Evolutionary conservation across 192 early-diverging fungal genomes (phyloP).

Genomic region (Geosiphon pyriformis): DNA sequence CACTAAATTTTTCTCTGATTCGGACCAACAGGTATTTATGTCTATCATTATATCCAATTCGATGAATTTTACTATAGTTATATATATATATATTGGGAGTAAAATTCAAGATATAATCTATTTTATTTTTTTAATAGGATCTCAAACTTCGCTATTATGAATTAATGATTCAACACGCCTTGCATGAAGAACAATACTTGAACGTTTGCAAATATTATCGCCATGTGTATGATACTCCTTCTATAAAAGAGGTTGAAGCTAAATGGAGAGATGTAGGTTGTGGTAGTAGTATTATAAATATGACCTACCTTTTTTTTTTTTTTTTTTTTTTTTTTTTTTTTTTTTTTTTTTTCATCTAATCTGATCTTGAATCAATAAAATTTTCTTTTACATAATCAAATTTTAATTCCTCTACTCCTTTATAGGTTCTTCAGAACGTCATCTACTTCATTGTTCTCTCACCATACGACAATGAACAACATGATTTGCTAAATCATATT

Average conservation of each 20-base stretch:
- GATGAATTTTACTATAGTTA: background rate
- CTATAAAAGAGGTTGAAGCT: constrained; percentile 70
- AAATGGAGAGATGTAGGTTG: constrained; percentile 64
- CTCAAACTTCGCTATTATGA: constrained; percentile 95
- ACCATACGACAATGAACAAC: constrained; percentile 95
- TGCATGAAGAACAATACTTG: constrained; percentile 87
- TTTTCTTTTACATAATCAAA: no score
- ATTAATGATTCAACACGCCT: constrained; percentile 90
- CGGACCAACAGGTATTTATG: constrained; percentile 66
- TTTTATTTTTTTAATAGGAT: constrained; percentile 46
- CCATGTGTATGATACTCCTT: constrained; percentile 80
- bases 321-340: no score
- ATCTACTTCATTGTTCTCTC: constrained; percentile 85
- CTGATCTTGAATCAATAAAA: no score
- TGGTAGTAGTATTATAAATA: constrained; percentile 3
- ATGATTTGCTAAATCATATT: constrained; percentile 86
- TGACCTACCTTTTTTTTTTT: background rate
- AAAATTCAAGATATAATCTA: background rate
- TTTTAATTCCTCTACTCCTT: background rate
- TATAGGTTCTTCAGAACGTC: constrained; percentile 67
- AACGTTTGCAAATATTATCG: constrained; percentile 90
- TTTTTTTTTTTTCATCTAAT: no score
- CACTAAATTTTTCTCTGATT: constrained; percentile 85
- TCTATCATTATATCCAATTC: background rate
- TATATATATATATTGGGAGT: background rate